Conservation (phyloP, 495 filamentous ascomycete species). For the Penicillium desertorum region DNA sequence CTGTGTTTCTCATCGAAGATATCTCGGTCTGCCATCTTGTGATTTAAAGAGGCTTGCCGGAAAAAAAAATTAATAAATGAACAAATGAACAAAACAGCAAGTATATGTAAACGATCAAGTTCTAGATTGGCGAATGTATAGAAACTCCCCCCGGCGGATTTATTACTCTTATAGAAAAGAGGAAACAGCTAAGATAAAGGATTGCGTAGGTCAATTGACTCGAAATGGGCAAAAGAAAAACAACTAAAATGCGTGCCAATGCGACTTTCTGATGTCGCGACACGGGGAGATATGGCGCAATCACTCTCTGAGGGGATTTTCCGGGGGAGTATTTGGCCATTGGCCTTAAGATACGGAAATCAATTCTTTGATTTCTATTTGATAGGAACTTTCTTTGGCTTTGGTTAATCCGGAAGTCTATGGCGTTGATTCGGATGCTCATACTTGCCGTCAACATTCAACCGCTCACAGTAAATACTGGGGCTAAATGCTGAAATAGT, state of each 20-base stretch:
- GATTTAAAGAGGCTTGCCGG: background rate
- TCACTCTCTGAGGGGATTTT: constrained; percentile 19
- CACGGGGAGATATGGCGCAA: constrained; percentile 29
- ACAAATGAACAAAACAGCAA: background rate
- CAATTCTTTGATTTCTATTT: too few relatives aligned
- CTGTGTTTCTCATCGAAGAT: constrained; percentile 15
- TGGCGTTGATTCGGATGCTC: background rate
- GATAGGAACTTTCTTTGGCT: too few relatives aligned
- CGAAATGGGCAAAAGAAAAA: background rate
- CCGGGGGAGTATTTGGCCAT: background rate
- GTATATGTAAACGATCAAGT: background rate
- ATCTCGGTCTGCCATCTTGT: background rate
- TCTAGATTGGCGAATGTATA: background rate
- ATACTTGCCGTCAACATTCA: too few relatives aligned
- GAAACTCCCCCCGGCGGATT: background rate
- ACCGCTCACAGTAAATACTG: too few relatives aligned
- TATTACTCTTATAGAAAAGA: constrained; percentile 1
- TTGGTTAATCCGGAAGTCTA: too few relatives aligned
- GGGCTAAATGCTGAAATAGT: background rate
- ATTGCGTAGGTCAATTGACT: background rate
- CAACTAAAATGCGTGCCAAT: background rate
- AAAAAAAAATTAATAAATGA: background rate
- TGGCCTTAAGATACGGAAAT: too few relatives aligned
- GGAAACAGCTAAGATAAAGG: background rate
- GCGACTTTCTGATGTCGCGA: constrained; percentile 17